Conservation (phyloP, 1,284 basidiomycete species). For the Schizophyllum amplum region DNA sequence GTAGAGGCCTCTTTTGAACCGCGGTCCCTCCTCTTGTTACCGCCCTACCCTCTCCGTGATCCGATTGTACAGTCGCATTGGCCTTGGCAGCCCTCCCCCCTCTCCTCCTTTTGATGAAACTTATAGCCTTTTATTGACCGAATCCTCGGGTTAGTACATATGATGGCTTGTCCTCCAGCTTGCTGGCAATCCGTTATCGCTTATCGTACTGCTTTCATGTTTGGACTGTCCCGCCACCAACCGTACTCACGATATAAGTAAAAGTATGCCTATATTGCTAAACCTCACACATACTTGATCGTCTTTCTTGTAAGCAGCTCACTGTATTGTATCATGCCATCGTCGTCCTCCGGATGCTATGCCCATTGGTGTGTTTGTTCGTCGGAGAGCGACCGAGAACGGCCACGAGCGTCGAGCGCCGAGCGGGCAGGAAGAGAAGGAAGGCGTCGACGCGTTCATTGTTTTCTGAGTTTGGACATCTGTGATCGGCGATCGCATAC, state of each 20-base stretch:
- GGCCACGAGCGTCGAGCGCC: too few relatives aligned
- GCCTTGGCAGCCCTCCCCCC: background rate
- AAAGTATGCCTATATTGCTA: conserved; percentile 21
- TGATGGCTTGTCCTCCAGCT: conserved; percentile 23
- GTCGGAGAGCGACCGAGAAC: too few relatives aligned
- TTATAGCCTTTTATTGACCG: conserved; percentile 16
- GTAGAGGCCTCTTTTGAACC: conserved; percentile 18
- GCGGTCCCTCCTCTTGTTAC: conserved; percentile 12
- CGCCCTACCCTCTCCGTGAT: conserved; percentile 4
- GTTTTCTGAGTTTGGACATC: background rate
- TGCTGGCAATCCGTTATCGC: too few relatives aligned
- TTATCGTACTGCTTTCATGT: conserved; percentile 22
- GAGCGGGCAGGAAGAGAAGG: too few relatives aligned
- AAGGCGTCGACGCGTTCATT: too few relatives aligned
- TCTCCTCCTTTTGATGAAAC: conserved; percentile 2
- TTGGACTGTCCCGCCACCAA: too few relatives aligned
- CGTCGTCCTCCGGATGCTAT: too few relatives aligned
- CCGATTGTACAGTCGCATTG: background rate
- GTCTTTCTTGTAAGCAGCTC: too few relatives aligned
- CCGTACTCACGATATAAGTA: conserved; percentile 19
- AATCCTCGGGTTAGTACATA: conserved; percentile 21
- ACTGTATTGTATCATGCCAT: too few relatives aligned
- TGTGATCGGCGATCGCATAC: background rate
- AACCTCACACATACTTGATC: conserved; percentile 4
- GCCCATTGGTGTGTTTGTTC: too few relatives aligned